A percentile compares a stretch with the other conserved stretches of the same genome.
Conservation (phyloP, 2,329 filamentous ascomycete species). For the Epichloe uncinata region DNA sequence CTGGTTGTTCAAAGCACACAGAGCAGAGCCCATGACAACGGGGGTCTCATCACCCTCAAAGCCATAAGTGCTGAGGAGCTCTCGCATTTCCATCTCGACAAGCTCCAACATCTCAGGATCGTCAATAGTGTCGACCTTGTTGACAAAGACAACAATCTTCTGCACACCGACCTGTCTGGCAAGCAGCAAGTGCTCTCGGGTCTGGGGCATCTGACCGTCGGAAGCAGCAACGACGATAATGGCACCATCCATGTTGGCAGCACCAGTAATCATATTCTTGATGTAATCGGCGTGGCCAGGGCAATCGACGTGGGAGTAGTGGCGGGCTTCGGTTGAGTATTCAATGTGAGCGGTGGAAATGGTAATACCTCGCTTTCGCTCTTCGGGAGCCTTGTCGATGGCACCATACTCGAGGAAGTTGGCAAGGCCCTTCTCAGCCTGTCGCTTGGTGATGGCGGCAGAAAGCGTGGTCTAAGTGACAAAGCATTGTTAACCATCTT, state of each 20-base stretch:
- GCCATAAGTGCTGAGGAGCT: constrained; percentile 81
- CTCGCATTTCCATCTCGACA: constrained; percentile 99
- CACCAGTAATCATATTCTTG: constrained; percentile 99
- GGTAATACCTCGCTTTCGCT: constrained; percentile 99
- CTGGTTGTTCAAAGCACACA: constrained; percentile 93
- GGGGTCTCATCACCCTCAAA: constrained; percentile 98
- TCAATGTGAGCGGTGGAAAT: constrained; percentile 98
- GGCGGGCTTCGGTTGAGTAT: constrained; percentile 84
- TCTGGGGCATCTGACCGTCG: constrained; percentile 99
- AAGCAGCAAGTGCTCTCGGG: constrained; percentile 92
- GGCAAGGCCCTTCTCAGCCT: constrained; percentile 86
- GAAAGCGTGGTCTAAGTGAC: constrained; percentile 79
- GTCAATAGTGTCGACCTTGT: constrained; percentile 96
- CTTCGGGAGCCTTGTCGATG: constrained; percentile 98
- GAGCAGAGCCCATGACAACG: constrained; percentile 91
- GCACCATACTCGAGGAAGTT: constrained; percentile 94
- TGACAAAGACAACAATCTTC: constrained; percentile 97
- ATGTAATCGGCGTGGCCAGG: constrained; percentile 99
- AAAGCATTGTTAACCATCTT: background rate
- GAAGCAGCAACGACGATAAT: constrained; percentile 98
- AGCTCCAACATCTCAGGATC: constrained; percentile 99
- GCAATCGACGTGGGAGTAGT: constrained; percentile 99
- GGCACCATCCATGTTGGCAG: constrained; percentile 97
- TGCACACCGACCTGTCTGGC: constrained; percentile 97
- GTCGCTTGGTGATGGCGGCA: constrained; percentile 96